A percentile compares a stretch with the other conserved stretches of the same genome.
Evolutionary conservation across 176 grass and related monocot species (phyloP).

Genomic region (Triticum monococcum): DNA sequence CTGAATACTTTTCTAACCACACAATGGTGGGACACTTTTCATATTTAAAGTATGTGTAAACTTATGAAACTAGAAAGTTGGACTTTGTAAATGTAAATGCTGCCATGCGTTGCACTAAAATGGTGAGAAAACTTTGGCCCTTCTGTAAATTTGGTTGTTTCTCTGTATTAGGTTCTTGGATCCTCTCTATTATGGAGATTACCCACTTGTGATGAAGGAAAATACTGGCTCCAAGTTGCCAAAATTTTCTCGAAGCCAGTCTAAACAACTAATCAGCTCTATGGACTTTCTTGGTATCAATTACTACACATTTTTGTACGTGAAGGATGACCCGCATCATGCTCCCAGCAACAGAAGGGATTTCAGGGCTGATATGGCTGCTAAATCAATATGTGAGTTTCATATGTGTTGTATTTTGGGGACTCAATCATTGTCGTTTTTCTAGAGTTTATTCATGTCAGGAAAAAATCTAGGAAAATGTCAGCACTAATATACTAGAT

Average conservation of each 20-base stretch:
- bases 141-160: no score
- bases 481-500: background rate
- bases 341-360: slow-evolving; percentile 23
- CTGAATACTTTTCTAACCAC: no score
- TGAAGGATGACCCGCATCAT: slow-evolving; percentile 17
- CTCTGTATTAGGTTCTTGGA: no score
- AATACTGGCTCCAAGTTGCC: slow-evolving; percentile 26
- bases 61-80: no score
- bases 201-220: slow-evolving; percentile 39
- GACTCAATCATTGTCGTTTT: background rate
- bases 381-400: slow-evolving; percentile 21
- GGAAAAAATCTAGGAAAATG: background rate
- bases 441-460: background rate
- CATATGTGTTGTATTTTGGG: background rate
- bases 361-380: slow-evolving; percentile 13
- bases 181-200: no score
- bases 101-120: no score
- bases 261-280: slow-evolving; percentile 20
- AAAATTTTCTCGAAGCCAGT: slow-evolving; percentile 26
- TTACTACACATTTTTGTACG: slow-evolving; percentile 23
- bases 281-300: slow-evolving; percentile 45
- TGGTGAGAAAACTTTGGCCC: no score
- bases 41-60: no score
- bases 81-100: no score
- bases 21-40: no score